Base-by-base conservation (phyloP, 2,329 filamentous ascomycete species). In the Arthroderma uncinatum region DNA sequence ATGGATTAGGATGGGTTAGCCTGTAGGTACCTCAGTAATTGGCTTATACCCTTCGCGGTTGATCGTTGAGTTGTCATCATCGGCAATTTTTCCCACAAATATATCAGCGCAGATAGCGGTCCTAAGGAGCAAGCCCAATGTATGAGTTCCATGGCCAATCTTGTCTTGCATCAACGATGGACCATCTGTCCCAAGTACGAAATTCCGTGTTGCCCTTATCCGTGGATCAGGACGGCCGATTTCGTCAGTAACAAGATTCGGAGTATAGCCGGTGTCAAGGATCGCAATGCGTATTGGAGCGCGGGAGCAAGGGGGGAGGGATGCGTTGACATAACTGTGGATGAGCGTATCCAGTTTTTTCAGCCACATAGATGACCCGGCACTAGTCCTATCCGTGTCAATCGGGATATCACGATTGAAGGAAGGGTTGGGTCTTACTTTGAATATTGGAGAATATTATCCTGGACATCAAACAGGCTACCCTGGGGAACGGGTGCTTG, bases 121-220 rank as follows among this genome's bases (percentile, higher is more conserved):
- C 40, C 60, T 60, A n/a, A 63, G 57, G 8, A 68, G 39, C 3
- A 68, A 53, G 25, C 61, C 64, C 16, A 62, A 59, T 57, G 61
- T 60, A 62, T 66, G 63, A 55, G 64, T 68, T 25, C 66, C 66
- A 40, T 68, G 65, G 8, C 66, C 66, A 57, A 61, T 63, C 16
- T 58, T 53, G 34, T 54, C 52, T 6, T 54, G 52, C n/a, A 52
- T 52, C 1, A 19, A n/a, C 8, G 5, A 25, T 7, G 47, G 47
- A 33, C 10, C 30, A 14, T 52, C 47, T 52, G 47, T 30, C 8
- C n/a, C 16, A 28, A n/a, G 19, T 52, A 52, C 8, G 25, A 52
- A 52, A 52, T 28, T 52, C n/a, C 23, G 10, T 16, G 25, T 23
- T 6, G 19, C 25, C 47, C 23, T 52, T 6, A 52, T 21, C 23